phyloP scores from a whole-genome alignment of 1,139 yeast species.

The Scheffersomyces parashehatae region DNA sequence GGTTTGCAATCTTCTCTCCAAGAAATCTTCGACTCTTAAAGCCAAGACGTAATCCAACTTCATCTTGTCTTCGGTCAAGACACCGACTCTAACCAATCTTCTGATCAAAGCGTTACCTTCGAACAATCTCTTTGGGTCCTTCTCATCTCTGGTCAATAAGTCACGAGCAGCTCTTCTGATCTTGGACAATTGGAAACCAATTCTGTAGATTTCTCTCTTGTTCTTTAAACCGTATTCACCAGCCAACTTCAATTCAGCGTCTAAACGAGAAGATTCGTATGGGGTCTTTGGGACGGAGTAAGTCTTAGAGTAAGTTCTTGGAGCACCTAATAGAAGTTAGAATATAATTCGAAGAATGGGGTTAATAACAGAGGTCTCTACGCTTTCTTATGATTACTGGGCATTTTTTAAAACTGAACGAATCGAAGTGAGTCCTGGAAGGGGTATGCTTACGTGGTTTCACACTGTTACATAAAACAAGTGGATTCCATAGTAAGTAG shows the following conservation, averaged over 20 bases:
- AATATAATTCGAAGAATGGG: slow-evolving; percentile 6
- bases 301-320: slow-evolving; percentile 99
- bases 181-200: slow-evolving; percentile 97
- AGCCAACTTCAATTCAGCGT: slow-evolving; percentile 97
- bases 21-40: slow-evolving; percentile 96
- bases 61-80: slow-evolving; percentile 98
- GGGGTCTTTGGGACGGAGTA: slow-evolving; percentile 99
- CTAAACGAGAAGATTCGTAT: slow-evolving; percentile 98
- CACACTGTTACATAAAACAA: no score
- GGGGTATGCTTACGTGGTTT: no score
- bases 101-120: slow-evolving; percentile 99
- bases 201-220: slow-evolving; percentile 99
- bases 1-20: slow-evolving; percentile 99
- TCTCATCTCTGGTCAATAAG: slow-evolving; percentile 98
- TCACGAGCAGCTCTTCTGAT: slow-evolving; percentile 99
- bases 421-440: background rate
- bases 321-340: slow-evolving; percentile 69
- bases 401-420: background rate
- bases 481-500: no score
- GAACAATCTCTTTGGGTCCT: slow-evolving; percentile 99
- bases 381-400: no score
- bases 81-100: slow-evolving; percentile 98
- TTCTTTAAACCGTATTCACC: slow-evolving; percentile 99
- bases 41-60: slow-evolving; percentile 99
- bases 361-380: no score